Base-by-base conservation (phyloP, 345 rosid species). In the Salix arbutifolia region DNA sequence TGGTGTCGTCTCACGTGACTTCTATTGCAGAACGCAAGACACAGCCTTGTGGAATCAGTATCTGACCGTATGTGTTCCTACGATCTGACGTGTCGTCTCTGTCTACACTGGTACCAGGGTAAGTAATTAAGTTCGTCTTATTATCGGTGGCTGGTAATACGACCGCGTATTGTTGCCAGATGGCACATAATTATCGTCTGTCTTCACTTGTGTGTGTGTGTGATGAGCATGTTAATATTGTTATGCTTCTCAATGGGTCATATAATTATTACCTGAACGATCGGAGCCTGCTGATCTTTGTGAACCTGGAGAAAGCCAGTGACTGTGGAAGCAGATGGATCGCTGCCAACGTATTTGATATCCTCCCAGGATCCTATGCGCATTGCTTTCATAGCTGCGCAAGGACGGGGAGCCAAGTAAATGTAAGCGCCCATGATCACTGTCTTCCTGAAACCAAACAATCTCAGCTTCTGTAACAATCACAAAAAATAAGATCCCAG, bases 391-490 rank as follows among this genome's bases (percentile, higher is more conserved):
- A 89, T 85, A 65, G 92, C 82, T 0, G 92, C 88, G 83, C 85
- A 79, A 23, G 90, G 93, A 53, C 92, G 93, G 8, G 88, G 94
- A 42, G 84, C 81, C 18, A 87, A 74, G 70, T 90, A 90, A 69
- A 12, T 80, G 64, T 81, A 88, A 65, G 85, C 89, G 71, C 94
- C 97, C 92, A 89, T 92, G 90, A 88, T 91, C 97, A 91, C 90
- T 11, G 92, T 90, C 94, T 80, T 90, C 96, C 84, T 91, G 97
- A 86, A 91, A 88, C 97, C 97, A 89, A 42, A 89, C 89, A 0
- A 91, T 80, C 89, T 87, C 92, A 1, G 94, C 89, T 73, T 89
- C 94, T 84, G 50, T 25, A 35, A 71, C 33, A 68, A 53, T 53
- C 25, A 53, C 74, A 13, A 16, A 38, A 42, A 42, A 42, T 42